Conservation (phyloP, 306 rosid species). For the Cucurbita argyrosperma region DNA sequence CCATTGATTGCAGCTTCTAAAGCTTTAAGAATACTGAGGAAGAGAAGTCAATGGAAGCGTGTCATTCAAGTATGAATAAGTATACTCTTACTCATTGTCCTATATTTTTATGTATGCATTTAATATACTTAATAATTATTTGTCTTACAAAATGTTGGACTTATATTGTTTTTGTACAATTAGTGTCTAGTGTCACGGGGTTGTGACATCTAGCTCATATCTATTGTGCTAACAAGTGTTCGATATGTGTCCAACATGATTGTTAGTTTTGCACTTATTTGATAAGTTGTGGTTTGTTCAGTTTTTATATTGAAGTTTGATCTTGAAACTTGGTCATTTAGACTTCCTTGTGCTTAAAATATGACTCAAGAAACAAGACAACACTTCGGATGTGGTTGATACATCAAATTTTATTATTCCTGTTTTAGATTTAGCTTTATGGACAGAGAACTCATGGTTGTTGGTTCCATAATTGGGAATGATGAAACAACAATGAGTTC, state of each 20-base stretch:
- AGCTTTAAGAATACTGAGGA: slow-evolving; percentile 62
- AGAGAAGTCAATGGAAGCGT: slow-evolving; percentile 56
- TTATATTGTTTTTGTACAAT: too few species aligned
- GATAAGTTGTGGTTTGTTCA: background rate
- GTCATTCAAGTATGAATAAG: slow-evolving; percentile 50
- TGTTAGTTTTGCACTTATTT: background rate
- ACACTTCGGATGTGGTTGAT: background rate
- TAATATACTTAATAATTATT: too few species aligned
- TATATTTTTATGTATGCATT: too few species aligned
- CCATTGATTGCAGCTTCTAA: slow-evolving; percentile 72
- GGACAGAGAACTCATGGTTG: background rate
- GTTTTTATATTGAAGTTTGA: background rate
- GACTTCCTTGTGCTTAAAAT: background rate
- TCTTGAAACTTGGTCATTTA: background rate
- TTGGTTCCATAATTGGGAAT: too few species aligned
- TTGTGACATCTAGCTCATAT: too few species aligned
- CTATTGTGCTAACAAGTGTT: too few species aligned
- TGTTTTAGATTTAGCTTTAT: background rate
- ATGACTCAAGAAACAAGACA: background rate
- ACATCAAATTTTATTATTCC: background rate
- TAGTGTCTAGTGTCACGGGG: too few species aligned
- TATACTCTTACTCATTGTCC: background rate
- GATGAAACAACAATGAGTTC: background rate
- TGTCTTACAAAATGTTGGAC: too few species aligned
- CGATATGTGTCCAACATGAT: too few species aligned